Percentiles rank a stretch among this genome's conserved stretches.
These are phyloP conservation scores for Aegilops sharonensis DNA, from an alignment of 176 grass and related monocot species.

Conservation along the genomic window DNA sequence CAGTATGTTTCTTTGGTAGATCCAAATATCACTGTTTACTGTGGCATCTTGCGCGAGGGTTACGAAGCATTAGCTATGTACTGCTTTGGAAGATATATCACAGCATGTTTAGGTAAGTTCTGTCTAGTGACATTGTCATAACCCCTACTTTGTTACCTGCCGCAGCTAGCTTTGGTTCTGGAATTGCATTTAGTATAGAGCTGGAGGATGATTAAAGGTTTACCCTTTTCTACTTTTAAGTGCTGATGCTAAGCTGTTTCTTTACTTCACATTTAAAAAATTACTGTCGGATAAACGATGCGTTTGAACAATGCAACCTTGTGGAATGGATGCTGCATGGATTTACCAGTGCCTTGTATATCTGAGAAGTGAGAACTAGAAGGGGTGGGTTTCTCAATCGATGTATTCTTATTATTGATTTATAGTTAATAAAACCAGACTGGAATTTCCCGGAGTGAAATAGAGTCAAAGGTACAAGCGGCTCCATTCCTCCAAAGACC, in stretches of 20 bases:
- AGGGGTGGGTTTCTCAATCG: background rate
- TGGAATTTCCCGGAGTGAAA: background rate
- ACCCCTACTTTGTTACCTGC: background rate
- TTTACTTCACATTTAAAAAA: background rate
- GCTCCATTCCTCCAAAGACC: background rate
- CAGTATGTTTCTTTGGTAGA: slow-evolving; percentile 88
- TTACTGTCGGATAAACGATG: background rate
- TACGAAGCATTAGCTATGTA: slow-evolving; percentile 99
- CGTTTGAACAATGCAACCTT: slow-evolving; percentile 5
- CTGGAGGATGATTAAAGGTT: background rate
- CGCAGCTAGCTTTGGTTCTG: background rate
- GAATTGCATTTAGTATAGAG: slow-evolving; percentile 4
- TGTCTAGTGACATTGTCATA: background rate
- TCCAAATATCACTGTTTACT: slow-evolving; percentile 75
- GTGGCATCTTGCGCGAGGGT: slow-evolving; percentile 82
- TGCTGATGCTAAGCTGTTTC: background rate
- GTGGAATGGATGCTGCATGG: background rate
- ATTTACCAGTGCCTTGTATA: slow-evolving; percentile 13
- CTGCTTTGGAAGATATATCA: slow-evolving; percentile 93
- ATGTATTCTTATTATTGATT: background rate
- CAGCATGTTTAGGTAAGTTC: slow-evolving; percentile 85
- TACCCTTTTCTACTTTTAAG: background rate
- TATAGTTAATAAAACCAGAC: background rate
- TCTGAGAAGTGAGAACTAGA: background rate
- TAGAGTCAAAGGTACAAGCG: background rate